Base-by-base conservation (phyloP, 805 yeast genomes). In the Zygotorulaspora florentina region DNA sequence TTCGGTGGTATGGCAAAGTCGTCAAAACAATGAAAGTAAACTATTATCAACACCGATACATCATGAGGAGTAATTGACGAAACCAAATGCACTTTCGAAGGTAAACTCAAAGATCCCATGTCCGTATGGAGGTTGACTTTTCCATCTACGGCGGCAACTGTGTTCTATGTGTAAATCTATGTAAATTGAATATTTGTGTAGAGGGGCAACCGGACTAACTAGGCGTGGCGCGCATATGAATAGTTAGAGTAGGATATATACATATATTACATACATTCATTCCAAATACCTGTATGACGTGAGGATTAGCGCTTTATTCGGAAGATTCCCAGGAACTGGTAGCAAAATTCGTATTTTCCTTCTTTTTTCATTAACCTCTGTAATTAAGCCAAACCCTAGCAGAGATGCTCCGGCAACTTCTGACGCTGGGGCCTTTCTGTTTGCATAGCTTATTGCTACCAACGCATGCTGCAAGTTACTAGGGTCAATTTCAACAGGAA, bases 311-410 rank as follows among this genome's bases (percentile, higher is more conserved):
- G 85, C 81, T 51, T 81, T 79, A 20, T 81, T 74, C 0, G 99
- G 99, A 18, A 90, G 69, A 34, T 83, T 70, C 1, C 96, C 95
- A 2, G 96, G 96, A 4, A 87, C 84, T 0, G 99, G 98, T 50
- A 89, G 72, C 50, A 91, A 70, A 8, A 93, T 72, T 57, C 83
- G 83, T 45, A 87, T 59, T 54, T 78, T 83, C 12, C 77, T 74
- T 57, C 81, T 83, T 12, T 77, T 69, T 52, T 91, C 97, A 58
- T 90, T 95, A 17, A 81, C 86, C 51, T 80, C 83, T 13, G 74
- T 67, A 9, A 63, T 78, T 51, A 87, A 83, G 2, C 83, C 86
- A 66, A 80, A 91, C 0, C 99, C 98, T 52, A 87, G 61, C 0
- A 87, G 81, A 42, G 85, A 74, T 3, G 87, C 68, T 45, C 75